Evolutionary conservation across 257 asterid species (phyloP).

Genomic region (Leptodermis oblonga): DNA sequence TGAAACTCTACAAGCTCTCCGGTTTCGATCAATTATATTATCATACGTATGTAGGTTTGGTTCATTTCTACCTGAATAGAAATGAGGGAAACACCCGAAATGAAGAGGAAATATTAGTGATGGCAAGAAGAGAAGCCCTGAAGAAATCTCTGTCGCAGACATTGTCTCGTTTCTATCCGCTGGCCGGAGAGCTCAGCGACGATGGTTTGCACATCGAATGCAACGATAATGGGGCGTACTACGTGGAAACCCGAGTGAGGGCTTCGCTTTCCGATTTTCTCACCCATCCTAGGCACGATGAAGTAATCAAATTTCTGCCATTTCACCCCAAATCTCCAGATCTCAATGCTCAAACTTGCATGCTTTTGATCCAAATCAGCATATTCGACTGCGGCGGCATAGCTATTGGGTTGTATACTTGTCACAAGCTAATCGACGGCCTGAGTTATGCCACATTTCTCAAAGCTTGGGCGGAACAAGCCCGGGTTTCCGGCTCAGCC

Average conservation of each 20-base stretch:
- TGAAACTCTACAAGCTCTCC: constrained; percentile 3
- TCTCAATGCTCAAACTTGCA: neutral
- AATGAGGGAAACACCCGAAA: neutral
- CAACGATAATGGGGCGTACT: neutral
- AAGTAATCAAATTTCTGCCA: neutral
- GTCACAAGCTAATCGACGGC: constrained; percentile 15
- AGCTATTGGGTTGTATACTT: constrained; percentile 6
- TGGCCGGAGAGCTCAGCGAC: neutral
- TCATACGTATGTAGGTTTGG: neutral
- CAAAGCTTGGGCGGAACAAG: constrained; percentile 8
- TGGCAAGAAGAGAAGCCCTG: neutral
- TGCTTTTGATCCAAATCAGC: constrained; percentile 12
- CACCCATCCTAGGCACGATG: neutral
- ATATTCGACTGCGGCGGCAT: constrained; percentile 6
- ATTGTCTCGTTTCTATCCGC: neutral
- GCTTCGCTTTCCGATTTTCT: neutral
- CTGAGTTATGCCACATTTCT: neutral
- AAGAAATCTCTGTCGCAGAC: neutral
- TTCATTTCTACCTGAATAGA: neutral
- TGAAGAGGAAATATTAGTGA: no score
- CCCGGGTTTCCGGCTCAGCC: no score
- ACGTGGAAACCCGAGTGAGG: neutral
- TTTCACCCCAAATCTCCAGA: neutral
- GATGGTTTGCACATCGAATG: neutral
- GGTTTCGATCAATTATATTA: neutral